A percentile compares a stretch with the other conserved stretches of the same genome.
Evolutionary conservation across 78 protist species (phyloP).

Genomic region (Speleostelium caveatum): DNA sequence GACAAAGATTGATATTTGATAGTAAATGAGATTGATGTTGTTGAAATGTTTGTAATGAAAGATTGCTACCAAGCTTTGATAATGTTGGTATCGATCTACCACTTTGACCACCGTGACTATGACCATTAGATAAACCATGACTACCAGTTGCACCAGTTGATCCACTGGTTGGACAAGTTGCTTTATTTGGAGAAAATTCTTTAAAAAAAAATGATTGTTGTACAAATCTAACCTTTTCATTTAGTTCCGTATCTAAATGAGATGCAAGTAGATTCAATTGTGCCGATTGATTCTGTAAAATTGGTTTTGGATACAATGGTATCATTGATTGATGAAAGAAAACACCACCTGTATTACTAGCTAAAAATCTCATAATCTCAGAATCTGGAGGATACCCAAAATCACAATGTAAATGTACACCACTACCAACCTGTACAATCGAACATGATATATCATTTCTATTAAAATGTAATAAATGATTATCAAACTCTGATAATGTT

Average conservation of each 20-base stretch:
- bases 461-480: constrained; percentile 3
- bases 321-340: constrained; percentile 45
- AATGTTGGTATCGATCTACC: background rate
- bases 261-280: background rate
- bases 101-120: background rate
- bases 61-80: background rate
- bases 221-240: constrained; percentile 7
- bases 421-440: constrained; percentile 62
- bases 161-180: background rate
- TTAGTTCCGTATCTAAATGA: too few species aligned
- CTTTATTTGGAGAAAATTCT: constrained; percentile 69
- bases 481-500: constrained; percentile 9
- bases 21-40: constrained; percentile 3
- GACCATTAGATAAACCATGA: background rate
- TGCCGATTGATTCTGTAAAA: background rate
- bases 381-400: constrained; percentile 71
- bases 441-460: constrained; percentile 41
- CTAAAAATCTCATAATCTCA: constrained; percentile 25
- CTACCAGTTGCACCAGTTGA: background rate
- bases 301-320: constrained; percentile 1
- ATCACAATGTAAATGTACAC: constrained; percentile 41
- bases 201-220: constrained; percentile 26
- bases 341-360: constrained; percentile 21
- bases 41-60: constrained; percentile 7
- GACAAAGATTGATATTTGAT: constrained; percentile 15